Evolutionary conservation across 805 yeast genomes (phyloP), one percentile per base, ranked within the genome.

Genomic region (Schwanniomyces vanrijiae): DNA sequence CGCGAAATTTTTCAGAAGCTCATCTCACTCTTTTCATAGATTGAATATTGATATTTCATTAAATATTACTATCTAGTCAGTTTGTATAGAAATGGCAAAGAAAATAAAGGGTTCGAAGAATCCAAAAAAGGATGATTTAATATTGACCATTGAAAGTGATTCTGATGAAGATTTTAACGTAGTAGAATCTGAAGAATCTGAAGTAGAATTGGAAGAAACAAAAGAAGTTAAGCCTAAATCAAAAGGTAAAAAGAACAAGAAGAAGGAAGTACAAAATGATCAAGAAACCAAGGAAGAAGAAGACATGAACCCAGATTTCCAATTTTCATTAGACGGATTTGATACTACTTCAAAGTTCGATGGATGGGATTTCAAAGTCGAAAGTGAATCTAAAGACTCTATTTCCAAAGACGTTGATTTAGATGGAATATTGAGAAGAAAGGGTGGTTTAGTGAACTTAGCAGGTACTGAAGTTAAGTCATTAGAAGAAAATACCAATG

Each of bases 301-400:
- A 18, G 90, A 80, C 47, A 62, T 90, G 40, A 84, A 89, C 55
- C 90, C 91, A 4, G 84, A 81, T 28, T 90, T 94, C 60, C 66
- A 76, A 16, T 91, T 91, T 60, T 78, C 82, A 19, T 54, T 83
- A 9, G 92, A 82, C 22, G 88, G 81, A 7, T 80, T 75, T 22
- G 84, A 75, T 26, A 64, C 69, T 14, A 59, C 70, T 9, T 52
- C 74, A 3, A 69, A 69, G 3, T 82, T 84, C 44, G 82, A 80
- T 47, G 96, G 96, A 4, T 90, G 97, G 97, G 90, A 90, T 55
- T 89, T 90, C 60, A 80, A 76, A 35, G 81, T 80, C 45, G 81
- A 78, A 33, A 60, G 59, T 22, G 59, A 58, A 5, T 60, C 48
- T n/a, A 62, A 61, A 29, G 53, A 50, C 3, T 51, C 45, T 19